Evolutionary conservation across 139 green algal species (phyloP), one percentile per base, ranked within the genome.

Genomic region (Pycnococcus provasolii): DNA sequence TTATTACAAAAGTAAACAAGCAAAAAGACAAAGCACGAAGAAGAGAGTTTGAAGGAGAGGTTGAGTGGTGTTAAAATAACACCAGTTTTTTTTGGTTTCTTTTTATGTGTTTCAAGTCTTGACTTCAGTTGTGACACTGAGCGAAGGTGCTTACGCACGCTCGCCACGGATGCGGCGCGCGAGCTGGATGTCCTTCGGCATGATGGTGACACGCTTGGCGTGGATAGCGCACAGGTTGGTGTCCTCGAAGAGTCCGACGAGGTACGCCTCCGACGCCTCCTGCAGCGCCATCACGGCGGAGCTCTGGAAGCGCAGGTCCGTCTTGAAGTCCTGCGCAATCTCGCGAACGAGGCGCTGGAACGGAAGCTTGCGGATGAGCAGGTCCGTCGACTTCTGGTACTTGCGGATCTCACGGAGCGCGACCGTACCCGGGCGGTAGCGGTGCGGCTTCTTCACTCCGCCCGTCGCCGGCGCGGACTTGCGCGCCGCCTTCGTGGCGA

Each of bases 211-310:
- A 2, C 90, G 86, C 84, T 96, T 96, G 80, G 91, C 91, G 73
- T 96, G 90, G 76, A 96, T 95, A 72, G 91, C 90, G 59, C 80
- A 89, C 74, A 96, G 76, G 83, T 96, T 96, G 76, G 90, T 96
- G 84, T 96, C 91, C 85, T 97, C 91, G 57, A 97, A 97, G 70
- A 97, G 80, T 67, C 91, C 91, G 43, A 97, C 91, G 26, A 97
- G 82, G 85, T 95, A 97, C 45, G 90, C 91, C 85, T 97, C 91
- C 61, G 88, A 86, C 42, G 91, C 91, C 83, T 96, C 91, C 83
- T 97, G 91, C 54, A 97, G 86, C 15, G 86, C 91, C 62, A 96
- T 81, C 44, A 97, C 87, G 26, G 91, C 92, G 42, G 80, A 85
- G 67, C 65, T 73, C 13, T 73, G 72, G 64, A 73, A 80, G 13